Conservation (phyloP, 441 rosid species). For the Rhodomyrtus psidioides region DNA sequence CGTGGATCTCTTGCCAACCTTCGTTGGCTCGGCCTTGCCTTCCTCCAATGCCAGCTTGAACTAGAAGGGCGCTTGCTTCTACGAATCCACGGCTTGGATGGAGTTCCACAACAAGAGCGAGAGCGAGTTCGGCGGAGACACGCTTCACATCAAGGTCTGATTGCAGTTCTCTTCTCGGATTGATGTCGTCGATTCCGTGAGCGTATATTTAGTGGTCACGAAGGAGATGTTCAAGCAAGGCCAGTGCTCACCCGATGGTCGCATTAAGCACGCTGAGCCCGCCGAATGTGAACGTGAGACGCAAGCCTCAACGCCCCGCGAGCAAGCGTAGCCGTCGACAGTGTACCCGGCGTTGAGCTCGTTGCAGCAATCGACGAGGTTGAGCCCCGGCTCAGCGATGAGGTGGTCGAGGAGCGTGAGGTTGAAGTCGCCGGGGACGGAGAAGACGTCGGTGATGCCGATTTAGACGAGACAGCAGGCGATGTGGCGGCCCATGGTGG, state of each 20-base stretch:
- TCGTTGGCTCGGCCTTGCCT: background rate
- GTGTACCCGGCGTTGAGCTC: conserved; percentile 12
- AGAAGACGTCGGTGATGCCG: too few species aligned
- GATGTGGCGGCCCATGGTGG: background rate
- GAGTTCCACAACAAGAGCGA: background rate
- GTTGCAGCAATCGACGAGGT: background rate
- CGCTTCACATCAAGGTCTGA: background rate
- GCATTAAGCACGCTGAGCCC: conserved; percentile 5
- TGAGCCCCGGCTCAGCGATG: conserved; percentile 1
- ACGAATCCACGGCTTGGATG: background rate
- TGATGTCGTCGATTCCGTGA: background rate
- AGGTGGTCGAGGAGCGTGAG: conserved; percentile 15
- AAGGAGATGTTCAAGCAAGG: too few species aligned
- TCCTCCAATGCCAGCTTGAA: background rate
- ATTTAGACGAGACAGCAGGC: background rate
- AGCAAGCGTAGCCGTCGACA: conserved; percentile 5
- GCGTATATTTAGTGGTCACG: background rate
- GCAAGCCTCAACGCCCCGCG: conserved; percentile 1
- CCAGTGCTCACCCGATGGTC: too few species aligned
- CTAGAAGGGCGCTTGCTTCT: conserved; percentile 1
- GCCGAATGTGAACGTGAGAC: background rate
- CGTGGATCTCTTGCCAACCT: conserved; percentile 1
- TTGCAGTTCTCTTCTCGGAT: background rate
- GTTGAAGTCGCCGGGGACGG: conserved; percentile 26
- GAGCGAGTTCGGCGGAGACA: conserved; percentile 1